Evolutionary conservation across 1,284 basidiomycete genomes (phyloP), one percentile per base, ranked within the genome.

Genomic region (Pyrrhoderma lamaoense): DNA sequence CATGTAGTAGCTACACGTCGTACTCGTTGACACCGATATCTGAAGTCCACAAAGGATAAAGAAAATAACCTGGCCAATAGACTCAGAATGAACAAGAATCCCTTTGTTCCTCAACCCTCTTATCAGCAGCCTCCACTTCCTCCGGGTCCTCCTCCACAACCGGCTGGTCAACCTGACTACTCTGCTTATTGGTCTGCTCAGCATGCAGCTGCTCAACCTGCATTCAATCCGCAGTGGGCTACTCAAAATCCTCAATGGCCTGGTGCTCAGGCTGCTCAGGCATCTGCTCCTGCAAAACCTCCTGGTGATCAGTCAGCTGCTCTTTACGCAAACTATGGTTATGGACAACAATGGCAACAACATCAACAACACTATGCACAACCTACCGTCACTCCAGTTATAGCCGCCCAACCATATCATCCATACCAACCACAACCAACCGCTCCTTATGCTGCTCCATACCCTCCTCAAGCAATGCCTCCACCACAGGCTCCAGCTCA

Each of bases 311-410:
- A 87, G 58, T 85, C 89, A 61, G 83, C 80, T 61, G 82, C 85
- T 22, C 62, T 90, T 34, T 90, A 89, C 59, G 87, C 87, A 1
- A 90, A 90, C 62, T 90, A 90, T 61, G 87, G 87, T 23, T 90
- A 90, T 62, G 85, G 87, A 2, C 71, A 74, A 79, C 82, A 82
- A 59, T 77, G 75, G 52, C 75, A 79, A 52, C 80, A 79, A 51
- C 75, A 76, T 31, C 74, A 73, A 40, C 72, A 67, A 44, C 65
- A 63, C 14, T 22, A 40, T 16, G 16, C n/a, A 4, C 38, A 40
- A 40, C 38, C 38, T n/a, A 16, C 38, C 7, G 72, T 76, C 19
- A 69, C 76, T 53, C 49, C 70, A 0, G 72, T 73, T 11, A 77
- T 79, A 7, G 73, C 77, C 3, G 69, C 75, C 34, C 79, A 78